Conservation (phyloP, 306 rosid genomes). For the Aeschynomene evenia region DNA sequence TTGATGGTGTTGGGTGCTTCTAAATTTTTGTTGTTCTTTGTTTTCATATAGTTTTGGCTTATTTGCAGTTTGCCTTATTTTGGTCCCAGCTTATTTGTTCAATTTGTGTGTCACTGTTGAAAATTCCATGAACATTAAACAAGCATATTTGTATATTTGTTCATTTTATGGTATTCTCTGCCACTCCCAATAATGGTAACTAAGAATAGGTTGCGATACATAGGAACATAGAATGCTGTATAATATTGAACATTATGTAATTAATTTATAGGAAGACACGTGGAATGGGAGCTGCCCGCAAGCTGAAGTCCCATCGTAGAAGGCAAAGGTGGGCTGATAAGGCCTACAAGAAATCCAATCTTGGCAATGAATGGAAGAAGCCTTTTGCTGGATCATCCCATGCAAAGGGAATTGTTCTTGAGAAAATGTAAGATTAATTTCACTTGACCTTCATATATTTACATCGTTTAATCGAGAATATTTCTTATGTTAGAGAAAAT, state of each 20-base stretch:
- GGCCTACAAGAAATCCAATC: slow-evolving; percentile 74
- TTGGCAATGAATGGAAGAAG: slow-evolving; percentile 88
- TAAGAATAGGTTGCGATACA: not conserved
- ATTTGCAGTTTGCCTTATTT: not conserved
- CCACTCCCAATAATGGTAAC: not conserved
- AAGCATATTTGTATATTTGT: not conserved
- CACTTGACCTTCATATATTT: not conserved
- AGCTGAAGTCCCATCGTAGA: slow-evolving; percentile 72
- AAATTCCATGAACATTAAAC: not conserved
- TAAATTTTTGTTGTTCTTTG: not conserved
- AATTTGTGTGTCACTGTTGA: not conserved
- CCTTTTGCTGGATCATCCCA: slow-evolving; percentile 91
- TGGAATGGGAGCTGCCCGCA: slow-evolving; percentile 89
- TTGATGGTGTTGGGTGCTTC: not conserved
- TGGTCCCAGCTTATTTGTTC: not conserved
- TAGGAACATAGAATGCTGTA: not conserved
- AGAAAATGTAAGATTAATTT: slow-evolving; percentile 60
- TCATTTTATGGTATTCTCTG: not conserved
- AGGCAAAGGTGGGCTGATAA: slow-evolving; percentile 82
- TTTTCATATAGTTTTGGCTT: not conserved
- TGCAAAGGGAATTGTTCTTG: slow-evolving; percentile 82
- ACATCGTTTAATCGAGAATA: not conserved
- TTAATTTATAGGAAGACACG: slow-evolving; percentile 56
- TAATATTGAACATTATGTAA: not conserved
- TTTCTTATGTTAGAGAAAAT: not conserved